These are phyloP conservation scores for Polychytrium aggregatum DNA, from an alignment of 192 early-diverging fungal species.

Conservation along the genomic window DNA sequence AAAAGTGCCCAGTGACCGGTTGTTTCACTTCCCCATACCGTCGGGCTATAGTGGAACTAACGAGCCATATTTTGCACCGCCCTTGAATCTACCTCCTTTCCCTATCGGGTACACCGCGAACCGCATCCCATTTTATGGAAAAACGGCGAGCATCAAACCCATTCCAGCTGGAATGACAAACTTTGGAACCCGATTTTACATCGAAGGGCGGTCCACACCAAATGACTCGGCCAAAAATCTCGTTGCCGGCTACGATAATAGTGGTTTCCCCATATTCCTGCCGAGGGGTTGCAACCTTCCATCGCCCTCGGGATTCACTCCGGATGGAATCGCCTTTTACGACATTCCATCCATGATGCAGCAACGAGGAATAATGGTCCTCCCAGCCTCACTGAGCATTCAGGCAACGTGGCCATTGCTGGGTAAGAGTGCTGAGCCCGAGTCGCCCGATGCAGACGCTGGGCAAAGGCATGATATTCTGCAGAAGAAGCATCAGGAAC, in stretches of 20 bases:
- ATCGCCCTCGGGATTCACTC: slow-evolving; percentile 38
- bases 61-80: slow-evolving; percentile 46
- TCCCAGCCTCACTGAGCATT: slow-evolving; percentile 16
- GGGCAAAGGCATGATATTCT: slow-evolving; percentile 17
- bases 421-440: too few relatives aligned
- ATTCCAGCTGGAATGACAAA: slow-evolving; percentile 37
- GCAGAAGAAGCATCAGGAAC: too few relatives aligned
- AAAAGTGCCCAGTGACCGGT: too few relatives aligned
- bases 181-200: slow-evolving; percentile 35
- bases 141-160: slow-evolving; percentile 32
- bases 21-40: slow-evolving; percentile 17
- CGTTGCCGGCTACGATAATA: slow-evolving; percentile 35
- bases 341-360: slow-evolving; percentile 40
- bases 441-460: slow-evolving; percentile 25
- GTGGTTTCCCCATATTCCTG: slow-evolving; percentile 45
- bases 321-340: slow-evolving; percentile 47
- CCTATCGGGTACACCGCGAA: slow-evolving; percentile 37
- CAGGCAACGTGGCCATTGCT: slow-evolving; percentile 26
- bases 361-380: slow-evolving; percentile 33
- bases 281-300: slow-evolving; percentile 42
- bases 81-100: slow-evolving; percentile 31
- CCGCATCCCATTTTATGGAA: slow-evolving; percentile 37
- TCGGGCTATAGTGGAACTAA: slow-evolving; percentile 29
- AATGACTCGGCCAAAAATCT: too few relatives aligned
- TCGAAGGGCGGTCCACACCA: slow-evolving; percentile 25